Evolutionary conservation across 1,284 basidiomycete genomes (phyloP).

Genomic region (Melampsora americana): DNA sequence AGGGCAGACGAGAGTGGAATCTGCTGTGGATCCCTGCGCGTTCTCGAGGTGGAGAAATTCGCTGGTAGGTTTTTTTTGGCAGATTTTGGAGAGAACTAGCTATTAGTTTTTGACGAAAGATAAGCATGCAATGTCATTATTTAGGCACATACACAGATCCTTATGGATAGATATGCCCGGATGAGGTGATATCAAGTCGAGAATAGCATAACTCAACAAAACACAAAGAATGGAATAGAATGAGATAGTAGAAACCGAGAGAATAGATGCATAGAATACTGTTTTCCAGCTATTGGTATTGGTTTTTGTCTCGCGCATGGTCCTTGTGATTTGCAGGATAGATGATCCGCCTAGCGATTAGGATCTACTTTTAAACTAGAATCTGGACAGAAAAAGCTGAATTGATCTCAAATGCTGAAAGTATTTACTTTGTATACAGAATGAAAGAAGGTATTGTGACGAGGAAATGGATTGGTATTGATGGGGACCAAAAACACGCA

Average conservation of each 20-base stretch:
- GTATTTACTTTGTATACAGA: no score
- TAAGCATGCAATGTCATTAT: no score
- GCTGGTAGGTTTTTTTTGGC: not conserved
- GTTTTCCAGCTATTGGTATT: no score
- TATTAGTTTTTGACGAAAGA: not conserved
- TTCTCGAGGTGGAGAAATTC: not conserved
- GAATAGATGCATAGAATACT: not conserved
- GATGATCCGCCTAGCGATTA: no score
- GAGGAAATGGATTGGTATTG: no score
- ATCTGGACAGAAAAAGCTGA: no score
- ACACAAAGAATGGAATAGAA: conserved; percentile 17
- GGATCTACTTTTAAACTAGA: no score
- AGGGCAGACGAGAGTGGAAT: conserved; percentile 17
- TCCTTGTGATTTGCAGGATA: no score
- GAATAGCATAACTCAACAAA: conserved; percentile 12
- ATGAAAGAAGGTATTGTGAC: no score
- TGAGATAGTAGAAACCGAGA: not conserved
- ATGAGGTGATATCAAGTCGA: conserved; percentile 20
- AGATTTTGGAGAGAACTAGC: not conserved
- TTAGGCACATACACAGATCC: not conserved
- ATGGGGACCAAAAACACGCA: no score
- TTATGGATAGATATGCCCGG: not conserved
- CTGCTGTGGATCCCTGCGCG: not conserved
- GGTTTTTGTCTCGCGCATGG: no score
- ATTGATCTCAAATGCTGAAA: no score